Percentiles rank a stretch among this genome's conserved stretches.
Evolutionary conservation across 164 flowering plant species (phyloP).

Genomic region (Aristolochia contorta): DNA sequence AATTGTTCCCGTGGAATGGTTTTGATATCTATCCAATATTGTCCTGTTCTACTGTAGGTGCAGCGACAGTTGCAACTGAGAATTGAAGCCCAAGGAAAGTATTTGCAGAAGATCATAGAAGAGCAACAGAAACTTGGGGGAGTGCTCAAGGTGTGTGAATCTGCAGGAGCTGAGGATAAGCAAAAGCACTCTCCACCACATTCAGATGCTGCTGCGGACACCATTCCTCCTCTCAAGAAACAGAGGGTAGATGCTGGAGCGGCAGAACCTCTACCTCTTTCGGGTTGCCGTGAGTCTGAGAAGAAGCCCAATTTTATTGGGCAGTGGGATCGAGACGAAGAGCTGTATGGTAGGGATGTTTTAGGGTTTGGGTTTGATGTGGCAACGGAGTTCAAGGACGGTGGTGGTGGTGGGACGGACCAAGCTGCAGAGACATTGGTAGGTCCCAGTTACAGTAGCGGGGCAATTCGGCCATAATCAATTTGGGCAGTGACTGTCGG

Average conservation of each 20-base stretch:
- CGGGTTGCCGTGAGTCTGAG: slow-evolving; percentile 7
- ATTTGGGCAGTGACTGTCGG: neutral
- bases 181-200: slow-evolving; percentile 14
- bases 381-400: slow-evolving; percentile 14
- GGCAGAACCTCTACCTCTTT: slow-evolving; percentile 3
- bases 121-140: slow-evolving; percentile 67
- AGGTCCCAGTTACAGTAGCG: slow-evolving; percentile 3
- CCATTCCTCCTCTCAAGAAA: slow-evolving; percentile 31
- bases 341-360: slow-evolving; percentile 16
- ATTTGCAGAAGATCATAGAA: slow-evolving; percentile 65
- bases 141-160: slow-evolving; percentile 25
- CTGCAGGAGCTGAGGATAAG: slow-evolving; percentile 18
- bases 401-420: slow-evolving; percentile 6
- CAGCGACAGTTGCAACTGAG: slow-evolving; percentile 67
- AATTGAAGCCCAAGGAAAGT: slow-evolving; percentile 71
- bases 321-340: slow-evolving; percentile 18
- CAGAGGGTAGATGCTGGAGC: slow-evolving; percentile 19
- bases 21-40: neutral
- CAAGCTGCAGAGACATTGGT: slow-evolving; percentile 2
- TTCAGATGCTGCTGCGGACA: slow-evolving; percentile 12
- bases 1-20: neutral
- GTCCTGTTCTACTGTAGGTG: slow-evolving; percentile 25
- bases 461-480: slow-evolving; percentile 1
- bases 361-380: slow-evolving; percentile 17
- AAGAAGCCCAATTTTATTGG: slow-evolving; percentile 17